These are phyloP conservation scores for Vanderwaltozyma tropicalis DNA, from an alignment of 805 yeast genomes.

Conservation along the genomic window DNA sequence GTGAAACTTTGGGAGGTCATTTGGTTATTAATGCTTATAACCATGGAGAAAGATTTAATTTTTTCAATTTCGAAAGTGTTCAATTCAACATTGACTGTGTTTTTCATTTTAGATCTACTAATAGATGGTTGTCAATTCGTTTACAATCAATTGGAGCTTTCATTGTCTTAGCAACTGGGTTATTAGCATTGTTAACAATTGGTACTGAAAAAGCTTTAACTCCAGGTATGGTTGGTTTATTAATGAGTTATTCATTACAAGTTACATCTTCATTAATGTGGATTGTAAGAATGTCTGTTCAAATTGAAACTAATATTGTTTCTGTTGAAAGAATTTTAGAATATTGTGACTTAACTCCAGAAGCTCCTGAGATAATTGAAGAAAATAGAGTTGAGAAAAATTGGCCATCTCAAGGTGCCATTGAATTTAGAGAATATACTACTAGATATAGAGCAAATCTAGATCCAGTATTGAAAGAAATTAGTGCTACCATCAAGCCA, in stretches of 20 bases:
- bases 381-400: constrained; percentile 32
- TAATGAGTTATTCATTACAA: constrained; percentile 53
- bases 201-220: constrained; percentile 34
- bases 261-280: constrained; percentile 44
- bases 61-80: constrained; percentile 40
- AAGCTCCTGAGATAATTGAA: constrained; percentile 38
- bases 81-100: constrained; percentile 40
- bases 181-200: constrained; percentile 34
- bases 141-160: constrained; percentile 51
- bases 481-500: constrained; percentile 38
- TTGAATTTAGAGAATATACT: constrained; percentile 42
- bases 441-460: constrained; percentile 49
- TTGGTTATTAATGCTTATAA: constrained; percentile 69
- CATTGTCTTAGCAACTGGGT: constrained; percentile 42
- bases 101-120: constrained; percentile 42
- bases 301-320: constrained; percentile 52
- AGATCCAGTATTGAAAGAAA: constrained; percentile 46
- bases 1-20: constrained; percentile 70
- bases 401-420: constrained; percentile 49
- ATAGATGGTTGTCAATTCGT: constrained; percentile 58
- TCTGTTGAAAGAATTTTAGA: constrained; percentile 61
- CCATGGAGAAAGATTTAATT: constrained; percentile 54
- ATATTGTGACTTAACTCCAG: constrained; percentile 39
- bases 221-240: constrained; percentile 53
- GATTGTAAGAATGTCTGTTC: constrained; percentile 52